Base-by-base conservation (phyloP, 2,329 filamentous ascomycete species). In the Nectriaceae sp. region DNA sequence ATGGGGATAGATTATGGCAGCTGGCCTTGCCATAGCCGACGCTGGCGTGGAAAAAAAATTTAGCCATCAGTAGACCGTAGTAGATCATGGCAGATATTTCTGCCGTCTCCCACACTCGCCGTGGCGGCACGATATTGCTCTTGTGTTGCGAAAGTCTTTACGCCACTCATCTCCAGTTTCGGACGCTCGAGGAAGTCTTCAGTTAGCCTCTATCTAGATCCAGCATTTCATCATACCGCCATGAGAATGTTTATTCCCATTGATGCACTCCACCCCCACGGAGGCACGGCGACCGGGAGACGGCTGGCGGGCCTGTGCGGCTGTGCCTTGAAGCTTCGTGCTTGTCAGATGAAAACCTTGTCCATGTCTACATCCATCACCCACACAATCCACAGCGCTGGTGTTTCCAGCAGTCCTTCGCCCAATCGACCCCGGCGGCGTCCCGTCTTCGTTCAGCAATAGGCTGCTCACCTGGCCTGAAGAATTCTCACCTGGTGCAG, bases 221-320 rank as follows among this genome's bases (percentile, higher is more conserved):
- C 24, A 6, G 24, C 6, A 6, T 29, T 29, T 29, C 24, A 29
- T 29, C 24, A 29, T 29, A 29, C 24, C 8, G 33, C 16, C 33
- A 10, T 36, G 33, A 36, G 33, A 36, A 29, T 29, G 24, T 36
- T 19, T 36, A 21, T 39, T 21, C 37, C 37, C 43, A 41, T 38
- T 26, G 46, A 47, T 42, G 35, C 37, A 29, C 52, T 50, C 50
- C 57, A 61, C 59, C 59, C 59, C 59, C 59, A 62, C 59, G 59
- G 59, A 62, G 55, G 55, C 16, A n/a, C 33, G 37, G 8, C 5
- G 37, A 21, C 37, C 37, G 37, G 37, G 37, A 39, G 18, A 39
- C 19, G 37, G 37, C 5, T n/a, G 16, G 37, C 37, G 37, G 37
- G 18, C 37, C 37, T 21, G 20, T 20, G 37, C 37, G 37, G 20